A percentile compares a stretch with the other conserved stretches of the same genome.
Evolutionary conservation across 1,284 basidiomycete species (phyloP).

Genomic region (Fistulinella cinereoalba): DNA sequence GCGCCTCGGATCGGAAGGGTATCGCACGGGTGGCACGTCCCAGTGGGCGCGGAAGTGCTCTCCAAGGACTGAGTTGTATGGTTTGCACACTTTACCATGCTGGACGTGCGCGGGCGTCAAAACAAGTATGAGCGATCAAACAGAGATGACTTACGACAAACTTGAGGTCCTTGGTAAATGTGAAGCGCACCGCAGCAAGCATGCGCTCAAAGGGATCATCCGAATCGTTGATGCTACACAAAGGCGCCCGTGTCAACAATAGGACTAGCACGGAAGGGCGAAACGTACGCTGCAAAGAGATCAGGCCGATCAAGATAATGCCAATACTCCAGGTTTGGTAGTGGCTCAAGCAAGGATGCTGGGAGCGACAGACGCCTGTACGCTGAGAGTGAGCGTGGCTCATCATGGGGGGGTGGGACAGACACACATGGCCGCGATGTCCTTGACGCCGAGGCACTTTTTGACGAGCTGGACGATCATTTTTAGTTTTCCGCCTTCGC

Average conservation of each 20-base stretch:
- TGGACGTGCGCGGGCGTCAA: conserved; percentile 30
- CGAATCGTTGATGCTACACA: conserved; percentile 77
- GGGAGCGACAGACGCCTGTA: conserved; percentile 83
- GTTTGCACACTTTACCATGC: conserved; percentile 91
- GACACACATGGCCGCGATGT: conserved; percentile 83
- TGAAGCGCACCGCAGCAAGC: conserved; percentile 85
- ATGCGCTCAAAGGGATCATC: conserved; percentile 90
- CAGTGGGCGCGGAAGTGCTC: conserved; percentile 91
- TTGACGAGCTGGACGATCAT: conserved; percentile 87
- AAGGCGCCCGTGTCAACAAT: conserved; percentile 3
- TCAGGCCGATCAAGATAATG: conserved; percentile 94
- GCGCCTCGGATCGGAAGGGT: conserved; percentile 47
- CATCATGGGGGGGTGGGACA: conserved; percentile 18
- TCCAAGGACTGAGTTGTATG: conserved; percentile 92
- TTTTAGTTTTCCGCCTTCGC: conserved; percentile 87
- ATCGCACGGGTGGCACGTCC: conserved; percentile 66
- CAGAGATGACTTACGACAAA: conserved; percentile 64
- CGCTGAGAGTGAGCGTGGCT: conserved; percentile 4
- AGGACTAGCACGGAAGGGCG: conserved; percentile 4
- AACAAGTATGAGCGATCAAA: no score
- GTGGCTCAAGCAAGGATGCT: conserved; percentile 85
- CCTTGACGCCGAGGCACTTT: conserved; percentile 85
- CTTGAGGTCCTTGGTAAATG: conserved; percentile 94
- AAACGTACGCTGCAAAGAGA: conserved; percentile 80
- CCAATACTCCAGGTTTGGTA: conserved; percentile 95